Conservation (phyloP, 1,284 basidiomycete genomes). For the Coniferiporia sulphurascens region DNA sequence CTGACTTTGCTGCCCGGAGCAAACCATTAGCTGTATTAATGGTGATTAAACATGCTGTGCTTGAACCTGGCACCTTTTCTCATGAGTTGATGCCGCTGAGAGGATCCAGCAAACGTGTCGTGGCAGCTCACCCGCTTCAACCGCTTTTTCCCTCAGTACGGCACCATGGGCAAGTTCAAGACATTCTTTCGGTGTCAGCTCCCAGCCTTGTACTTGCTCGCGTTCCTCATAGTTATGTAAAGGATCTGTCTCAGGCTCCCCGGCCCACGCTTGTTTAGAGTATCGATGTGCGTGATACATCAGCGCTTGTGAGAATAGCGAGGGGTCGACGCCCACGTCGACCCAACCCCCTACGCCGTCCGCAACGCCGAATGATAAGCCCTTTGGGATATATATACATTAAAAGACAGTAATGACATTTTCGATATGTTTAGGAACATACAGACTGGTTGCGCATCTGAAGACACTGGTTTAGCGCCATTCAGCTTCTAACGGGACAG, state of each 20-base stretch:
- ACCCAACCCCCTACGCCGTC: constrained; percentile 72
- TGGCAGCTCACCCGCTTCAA: constrained; percentile 60
- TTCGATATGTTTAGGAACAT: constrained; percentile 31
- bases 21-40: constrained; percentile 73
- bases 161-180: constrained; percentile 69
- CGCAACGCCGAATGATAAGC: constrained; percentile 69
- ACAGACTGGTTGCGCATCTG: constrained; percentile 78
- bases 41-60: constrained; percentile 79
- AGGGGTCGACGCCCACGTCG: constrained; percentile 79
- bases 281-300: constrained; percentile 72
- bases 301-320: constrained; percentile 62
- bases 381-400: constrained; percentile 38
- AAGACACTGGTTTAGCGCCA: not conserved
- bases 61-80: constrained; percentile 55
- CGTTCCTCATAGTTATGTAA: constrained; percentile 41
- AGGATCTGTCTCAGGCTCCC: constrained; percentile 56
- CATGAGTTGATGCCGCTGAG: not conserved
- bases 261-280: constrained; percentile 67
- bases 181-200: constrained; percentile 65
- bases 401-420: constrained; percentile 12
- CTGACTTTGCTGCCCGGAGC: constrained; percentile 77
- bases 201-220: constrained; percentile 59
- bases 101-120: not conserved
- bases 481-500: not conserved
- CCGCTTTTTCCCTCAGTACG: constrained; percentile 62